phyloP scores from a whole-genome alignment of 2,329 filamentous ascomycete species.

The Bimuria novae-zelandiae region DNA sequence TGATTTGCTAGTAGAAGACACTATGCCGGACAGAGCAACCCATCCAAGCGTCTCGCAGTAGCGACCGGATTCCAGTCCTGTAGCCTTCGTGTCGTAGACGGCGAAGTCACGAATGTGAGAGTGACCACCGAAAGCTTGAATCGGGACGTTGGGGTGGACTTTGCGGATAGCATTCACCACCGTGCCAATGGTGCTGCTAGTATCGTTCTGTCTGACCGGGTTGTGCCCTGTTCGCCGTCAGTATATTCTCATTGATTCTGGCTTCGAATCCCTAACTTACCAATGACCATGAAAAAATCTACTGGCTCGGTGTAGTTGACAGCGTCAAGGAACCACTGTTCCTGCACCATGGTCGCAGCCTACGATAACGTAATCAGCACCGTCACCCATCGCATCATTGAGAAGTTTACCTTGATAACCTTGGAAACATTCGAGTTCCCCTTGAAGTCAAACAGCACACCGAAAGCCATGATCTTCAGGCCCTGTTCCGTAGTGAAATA shows the following conservation, averaged over 20 bases:
- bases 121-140: conserved; percentile 70
- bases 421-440: conserved; percentile 66
- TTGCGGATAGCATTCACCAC: conserved; percentile 65
- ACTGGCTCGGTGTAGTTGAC: conserved; percentile 60
- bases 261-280: too few relatives aligned
- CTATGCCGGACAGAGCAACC: conserved; percentile 66
- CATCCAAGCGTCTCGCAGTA: conserved; percentile 73
- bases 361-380: conserved; percentile 19
- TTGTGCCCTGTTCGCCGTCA: too few relatives aligned
- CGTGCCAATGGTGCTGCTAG: conserved; percentile 51
- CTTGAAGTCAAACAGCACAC: conserved; percentile 55
- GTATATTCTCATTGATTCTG: too few relatives aligned
- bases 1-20: conserved; percentile 50
- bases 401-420: conserved; percentile 50
- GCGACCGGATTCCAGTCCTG: conserved; percentile 64
- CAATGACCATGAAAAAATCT: conserved; percentile 67
- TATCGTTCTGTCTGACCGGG: conserved; percentile 55
- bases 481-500: conserved; percentile 56
- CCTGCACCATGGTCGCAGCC: conserved; percentile 56
- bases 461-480: conserved; percentile 59
- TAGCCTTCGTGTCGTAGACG: conserved; percentile 65
- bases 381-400: neutral
- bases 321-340: conserved; percentile 65
- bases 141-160: conserved; percentile 60
- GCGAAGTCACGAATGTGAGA: conserved; percentile 68